These are phyloP conservation scores for Xylaria longipes DNA, from an alignment of 495 filamentous ascomycete genomes.

Conservation along the genomic window DNA sequence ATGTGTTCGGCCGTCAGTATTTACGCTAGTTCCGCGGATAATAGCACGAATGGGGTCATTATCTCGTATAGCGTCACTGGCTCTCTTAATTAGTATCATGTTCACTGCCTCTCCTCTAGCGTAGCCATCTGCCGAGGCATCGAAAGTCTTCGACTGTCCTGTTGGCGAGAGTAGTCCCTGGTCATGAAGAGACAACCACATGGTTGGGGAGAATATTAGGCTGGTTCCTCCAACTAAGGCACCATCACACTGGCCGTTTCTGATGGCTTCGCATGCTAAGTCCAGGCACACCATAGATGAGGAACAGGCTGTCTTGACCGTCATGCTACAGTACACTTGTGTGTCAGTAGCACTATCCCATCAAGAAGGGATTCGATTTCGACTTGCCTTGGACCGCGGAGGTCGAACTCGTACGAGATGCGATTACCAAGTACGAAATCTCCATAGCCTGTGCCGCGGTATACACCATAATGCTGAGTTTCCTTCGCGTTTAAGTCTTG, in stretches of 20 bases:
- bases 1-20: constrained; percentile 48
- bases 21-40: constrained; percentile 53
- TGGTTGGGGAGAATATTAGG: constrained; percentile 41
- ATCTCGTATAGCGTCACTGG: constrained; percentile 55
- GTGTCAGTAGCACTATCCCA: background rate
- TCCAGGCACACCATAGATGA: constrained; percentile 59
- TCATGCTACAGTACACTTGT: constrained; percentile 42
- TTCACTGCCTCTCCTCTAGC: constrained; percentile 46
- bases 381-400: constrained; percentile 43
- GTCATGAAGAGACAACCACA: constrained; percentile 38
- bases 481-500: constrained; percentile 41
- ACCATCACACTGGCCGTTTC: constrained; percentile 44
- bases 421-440: constrained; percentile 48
- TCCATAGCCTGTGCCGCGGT: constrained; percentile 31
- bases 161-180: constrained; percentile 40
- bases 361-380: background rate
- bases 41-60: constrained; percentile 58
- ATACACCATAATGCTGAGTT: constrained; percentile 30
- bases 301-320: constrained; percentile 59
- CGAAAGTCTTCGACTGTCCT: constrained; percentile 47
- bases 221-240: constrained; percentile 54
- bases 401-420: constrained; percentile 43
- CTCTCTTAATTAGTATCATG: constrained; percentile 53
- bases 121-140: constrained; percentile 47
- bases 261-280: constrained; percentile 55